These are phyloP conservation scores for Westerdykella ornata DNA, from an alignment of 2,329 filamentous ascomycete genomes.

Conservation along the genomic window DNA sequence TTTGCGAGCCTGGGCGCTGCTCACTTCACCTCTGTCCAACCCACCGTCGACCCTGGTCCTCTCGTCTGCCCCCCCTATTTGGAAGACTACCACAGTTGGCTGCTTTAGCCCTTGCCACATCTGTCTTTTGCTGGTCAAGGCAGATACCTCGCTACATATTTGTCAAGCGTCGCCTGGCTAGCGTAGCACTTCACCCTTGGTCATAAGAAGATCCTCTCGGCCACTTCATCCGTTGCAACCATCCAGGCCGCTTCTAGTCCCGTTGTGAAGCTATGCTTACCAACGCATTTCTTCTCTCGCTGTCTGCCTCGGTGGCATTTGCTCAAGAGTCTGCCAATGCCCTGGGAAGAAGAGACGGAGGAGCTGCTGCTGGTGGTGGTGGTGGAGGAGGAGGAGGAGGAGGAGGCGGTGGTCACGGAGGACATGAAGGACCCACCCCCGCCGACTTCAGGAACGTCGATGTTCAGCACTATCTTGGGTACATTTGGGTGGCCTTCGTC, in stretches of 20 bases:
- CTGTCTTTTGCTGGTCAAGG: constrained; percentile 37
- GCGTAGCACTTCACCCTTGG: constrained; percentile 11
- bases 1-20: constrained; percentile 21
- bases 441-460: constrained; percentile 29
- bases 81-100: constrained; percentile 5
- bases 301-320: constrained; percentile 20
- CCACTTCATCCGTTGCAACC: constrained; percentile 11
- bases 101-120: constrained; percentile 18
- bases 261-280: constrained; percentile 9
- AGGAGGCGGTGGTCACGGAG: constrained; percentile 14
- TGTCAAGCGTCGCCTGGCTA: constrained; percentile 14
- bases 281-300: constrained; percentile 11
- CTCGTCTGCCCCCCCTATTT: constrained; percentile 8
- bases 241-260: constrained; percentile 12
- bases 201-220: constrained; percentile 18
- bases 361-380: neutral
- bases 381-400: constrained; percentile 6
- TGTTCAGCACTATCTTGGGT: constrained; percentile 34
- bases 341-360: constrained; percentile 14
- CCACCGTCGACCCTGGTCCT: constrained; percentile 13
- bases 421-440: constrained; percentile 16
- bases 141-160: constrained; percentile 31
- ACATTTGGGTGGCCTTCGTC: constrained; percentile 55
- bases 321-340: constrained; percentile 10
- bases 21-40: constrained; percentile 20